phyloP scores from a whole-genome alignment of 1,284 basidiomycete genomes.

The Puccinia horiana region DNA sequence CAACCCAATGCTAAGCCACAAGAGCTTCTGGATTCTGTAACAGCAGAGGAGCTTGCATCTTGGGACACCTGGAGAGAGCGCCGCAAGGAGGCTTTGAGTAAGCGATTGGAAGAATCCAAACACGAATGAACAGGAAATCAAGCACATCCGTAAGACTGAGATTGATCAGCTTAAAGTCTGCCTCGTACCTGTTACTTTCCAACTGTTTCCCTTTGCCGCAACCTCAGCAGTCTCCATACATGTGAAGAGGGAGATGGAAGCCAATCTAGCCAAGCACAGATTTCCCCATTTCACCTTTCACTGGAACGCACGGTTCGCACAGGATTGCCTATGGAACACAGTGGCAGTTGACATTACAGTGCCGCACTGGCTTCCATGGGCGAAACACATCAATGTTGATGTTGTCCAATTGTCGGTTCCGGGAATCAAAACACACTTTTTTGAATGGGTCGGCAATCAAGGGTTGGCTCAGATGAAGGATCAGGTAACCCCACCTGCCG shows the following conservation, averaged over 20 bases:
- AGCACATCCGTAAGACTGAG: not conserved
- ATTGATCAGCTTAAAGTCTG: not conserved
- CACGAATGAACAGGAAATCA: conserved; percentile 1
- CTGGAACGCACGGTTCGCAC: not conserved
- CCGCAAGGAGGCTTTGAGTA: not conserved
- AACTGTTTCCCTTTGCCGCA: not conserved
- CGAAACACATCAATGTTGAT: not conserved
- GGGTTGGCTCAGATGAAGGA: not conserved
- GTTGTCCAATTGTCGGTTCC: not conserved
- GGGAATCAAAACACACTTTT: not conserved
- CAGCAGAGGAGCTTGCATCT: not conserved
- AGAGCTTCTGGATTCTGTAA: not conserved
- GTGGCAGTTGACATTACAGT: not conserved
- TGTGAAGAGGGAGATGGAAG: conserved; percentile 13
- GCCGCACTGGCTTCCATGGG: not conserved
- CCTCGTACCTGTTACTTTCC: not conserved
- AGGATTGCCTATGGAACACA: not conserved
- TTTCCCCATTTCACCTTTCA: conserved; percentile 20
- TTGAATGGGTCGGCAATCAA: conserved; percentile 2
- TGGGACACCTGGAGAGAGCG: conserved; percentile 13
- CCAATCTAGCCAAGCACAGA: not conserved
- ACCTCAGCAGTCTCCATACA: not conserved
- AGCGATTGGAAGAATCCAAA: conserved; percentile 3
- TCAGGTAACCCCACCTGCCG: not conserved
- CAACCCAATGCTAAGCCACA: not conserved